Evolutionary conservation across 1,284 basidiomycete species (phyloP).

Genomic region (Austroboletus rostrupii): DNA sequence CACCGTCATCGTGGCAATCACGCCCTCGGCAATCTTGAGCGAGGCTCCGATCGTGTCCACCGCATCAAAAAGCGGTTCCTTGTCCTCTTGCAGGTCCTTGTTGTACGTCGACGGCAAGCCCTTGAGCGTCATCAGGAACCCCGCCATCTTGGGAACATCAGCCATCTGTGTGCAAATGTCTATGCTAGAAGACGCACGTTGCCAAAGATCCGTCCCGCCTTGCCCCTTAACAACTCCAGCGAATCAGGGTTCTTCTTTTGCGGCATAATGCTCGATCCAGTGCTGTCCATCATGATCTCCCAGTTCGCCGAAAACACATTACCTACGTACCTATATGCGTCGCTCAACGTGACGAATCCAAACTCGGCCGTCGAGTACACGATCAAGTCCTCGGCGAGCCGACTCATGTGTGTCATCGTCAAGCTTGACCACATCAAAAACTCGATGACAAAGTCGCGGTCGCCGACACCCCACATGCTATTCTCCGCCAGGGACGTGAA

Average conservation of each 20-base stretch:
- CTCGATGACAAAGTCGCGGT: conserved; percentile 96
- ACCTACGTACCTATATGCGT: conserved; percentile 83
- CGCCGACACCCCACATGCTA: conserved; percentile 92
- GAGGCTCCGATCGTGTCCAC: conserved; percentile 90
- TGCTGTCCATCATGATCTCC: conserved; percentile 47
- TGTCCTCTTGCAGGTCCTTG: conserved; percentile 98
- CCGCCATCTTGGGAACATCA: conserved; percentile 70
- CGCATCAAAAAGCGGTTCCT: conserved; percentile 94
- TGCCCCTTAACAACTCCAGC: conserved; percentile 90
- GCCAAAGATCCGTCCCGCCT: conserved; percentile 92
- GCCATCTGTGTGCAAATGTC: not conserved
- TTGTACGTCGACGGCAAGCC: conserved; percentile 98
- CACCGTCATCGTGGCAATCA: conserved; percentile 85
- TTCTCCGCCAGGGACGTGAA: conserved; percentile 87
- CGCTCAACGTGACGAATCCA: conserved; percentile 89
- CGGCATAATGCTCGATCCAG: conserved; percentile 98
- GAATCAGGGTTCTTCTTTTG: conserved; percentile 99
- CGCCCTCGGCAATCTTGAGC: conserved; percentile 91
- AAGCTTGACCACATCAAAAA: conserved; percentile 96
- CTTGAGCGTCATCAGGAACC: conserved; percentile 97
- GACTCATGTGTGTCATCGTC: conserved; percentile 90
- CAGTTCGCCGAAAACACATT: not conserved
- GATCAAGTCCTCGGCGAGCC: conserved; percentile 94
- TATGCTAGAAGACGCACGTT: conserved; percentile 48
- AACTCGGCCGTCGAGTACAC: conserved; percentile 97